These are phyloP conservation scores for Dactylellina haptotyla DNA, from an alignment of 2,329 filamentous ascomycete species.

Conservation along the genomic window DNA sequence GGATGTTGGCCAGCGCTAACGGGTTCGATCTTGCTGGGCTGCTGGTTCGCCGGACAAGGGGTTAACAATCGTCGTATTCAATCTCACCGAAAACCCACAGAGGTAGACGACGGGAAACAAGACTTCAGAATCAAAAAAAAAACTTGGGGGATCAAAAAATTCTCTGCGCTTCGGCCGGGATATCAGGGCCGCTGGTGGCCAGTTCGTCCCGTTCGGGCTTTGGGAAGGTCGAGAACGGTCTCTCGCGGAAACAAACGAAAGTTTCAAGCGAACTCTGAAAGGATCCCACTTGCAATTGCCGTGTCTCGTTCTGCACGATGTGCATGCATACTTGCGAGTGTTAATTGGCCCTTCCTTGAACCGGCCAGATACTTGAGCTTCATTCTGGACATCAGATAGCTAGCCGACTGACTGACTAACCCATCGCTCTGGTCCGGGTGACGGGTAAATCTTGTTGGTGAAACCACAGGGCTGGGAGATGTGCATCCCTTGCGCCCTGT, in stretches of 20 bases:
- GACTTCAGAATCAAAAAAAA: background rate
- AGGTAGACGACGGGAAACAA: no score
- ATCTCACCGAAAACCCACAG: no score
- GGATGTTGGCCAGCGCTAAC: background rate
- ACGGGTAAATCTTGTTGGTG: background rate
- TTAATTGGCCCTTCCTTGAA: no score
- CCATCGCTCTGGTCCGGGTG: background rate
- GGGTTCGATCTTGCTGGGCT: background rate
- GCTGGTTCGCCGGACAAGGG: conserved; percentile 1
- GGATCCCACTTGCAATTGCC: background rate
- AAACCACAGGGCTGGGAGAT: background rate
- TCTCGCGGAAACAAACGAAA: conserved; percentile 8
- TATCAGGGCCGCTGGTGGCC: conserved; percentile 7
- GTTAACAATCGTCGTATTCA: no score
- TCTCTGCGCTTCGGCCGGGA: background rate
- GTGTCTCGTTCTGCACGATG: background rate
- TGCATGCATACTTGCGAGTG: no score
- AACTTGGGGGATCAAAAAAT: no score
- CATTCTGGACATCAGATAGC: no score
- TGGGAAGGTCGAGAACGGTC: conserved; percentile 2
- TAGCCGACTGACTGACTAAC: no score
- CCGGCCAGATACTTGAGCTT: no score
- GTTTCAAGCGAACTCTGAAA: conserved; percentile 4
- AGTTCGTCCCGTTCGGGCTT: background rate
- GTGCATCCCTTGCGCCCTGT: background rate